Evolutionary conservation across 2,329 filamentous ascomycete species (phyloP).

Genomic region (Botryotinia narcissicola): DNA sequence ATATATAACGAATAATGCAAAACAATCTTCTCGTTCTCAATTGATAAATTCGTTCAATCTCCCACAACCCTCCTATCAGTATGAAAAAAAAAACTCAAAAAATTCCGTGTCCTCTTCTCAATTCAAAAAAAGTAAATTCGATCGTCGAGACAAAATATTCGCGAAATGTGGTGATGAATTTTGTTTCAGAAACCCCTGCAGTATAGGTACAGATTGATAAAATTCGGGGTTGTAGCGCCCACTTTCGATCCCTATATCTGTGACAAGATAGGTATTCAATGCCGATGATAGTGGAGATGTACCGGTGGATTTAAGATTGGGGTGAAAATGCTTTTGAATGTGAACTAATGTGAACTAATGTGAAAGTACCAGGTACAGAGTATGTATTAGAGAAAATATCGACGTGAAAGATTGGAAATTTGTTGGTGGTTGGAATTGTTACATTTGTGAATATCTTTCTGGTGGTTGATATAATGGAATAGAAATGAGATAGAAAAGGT

Average conservation of each 20-base stretch:
- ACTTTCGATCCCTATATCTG: not conserved
- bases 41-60: not conserved
- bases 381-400: not conserved
- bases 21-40: not conserved
- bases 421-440: not conserved
- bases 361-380: not conserved
- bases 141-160: not conserved
- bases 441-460: not conserved
- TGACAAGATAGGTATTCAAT: conserved; percentile 16
- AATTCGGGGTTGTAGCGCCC: not conserved
- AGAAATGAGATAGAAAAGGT: not conserved
- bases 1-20: not conserved
- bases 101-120: not conserved
- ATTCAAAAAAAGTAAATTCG: not conserved
- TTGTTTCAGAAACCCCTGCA: not conserved
- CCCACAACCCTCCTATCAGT: not conserved
- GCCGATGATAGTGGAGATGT: conserved; percentile 10
- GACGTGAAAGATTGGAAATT: not conserved
- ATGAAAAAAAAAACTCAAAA: not conserved
- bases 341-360: not conserved
- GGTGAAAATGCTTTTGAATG: not conserved
- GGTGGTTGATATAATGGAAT: not conserved
- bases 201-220: not conserved
- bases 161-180: not conserved
- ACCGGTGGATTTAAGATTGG: not conserved